Base-by-base conservation (phyloP, 2,329 filamentous ascomycete species). In the Nothophoma quercina region DNA sequence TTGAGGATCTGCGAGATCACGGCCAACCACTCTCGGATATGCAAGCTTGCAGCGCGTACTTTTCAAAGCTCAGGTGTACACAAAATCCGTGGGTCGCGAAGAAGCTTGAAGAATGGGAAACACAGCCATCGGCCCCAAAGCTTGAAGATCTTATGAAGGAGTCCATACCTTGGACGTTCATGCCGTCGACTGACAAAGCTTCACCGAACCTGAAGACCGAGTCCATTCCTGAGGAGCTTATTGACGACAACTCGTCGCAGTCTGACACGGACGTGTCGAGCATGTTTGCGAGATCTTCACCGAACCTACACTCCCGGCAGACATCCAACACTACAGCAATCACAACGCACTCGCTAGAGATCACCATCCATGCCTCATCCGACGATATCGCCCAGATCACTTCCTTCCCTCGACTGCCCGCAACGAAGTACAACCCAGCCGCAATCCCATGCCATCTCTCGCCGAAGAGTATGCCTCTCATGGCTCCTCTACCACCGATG, bases 31-130 rank as follows among this genome's bases (percentile, higher is more conserved):
- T 74, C 16, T 62, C 65, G 22, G 73, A 74, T 35, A 49, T 57
- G 9, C 70, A 74, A 56, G 70, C 71, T 28, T 71, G 68, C 55
- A 72, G 69, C 44, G 70, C 70, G 29, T 74, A 74, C 56, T 71
- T 74, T 44, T 73, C 70, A 2, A 74, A 74, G 40, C 55, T 74
- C 2, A 62, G 70, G 18, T 74, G 71, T 51, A 72, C 64, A 13
- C 69, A 73, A 45, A 74, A 73, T 25, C 67, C 70, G 4, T 73
- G 71, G 71, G 70, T 74, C 13, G 59, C 57, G 16, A 66, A 65
- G 49, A 70, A 68, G 48, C 51, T 74, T 12, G 62, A 68, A 42
- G 61, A 67, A 19, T 74, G 69, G 70, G 60, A 70, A 32, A 30
- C 57, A n/a, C 56, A 64, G 16, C n/a, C 53, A 1, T 40, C 51